Base-by-base conservation (phyloP, 139 green algal species). In the Bryopsis sp. region DNA sequence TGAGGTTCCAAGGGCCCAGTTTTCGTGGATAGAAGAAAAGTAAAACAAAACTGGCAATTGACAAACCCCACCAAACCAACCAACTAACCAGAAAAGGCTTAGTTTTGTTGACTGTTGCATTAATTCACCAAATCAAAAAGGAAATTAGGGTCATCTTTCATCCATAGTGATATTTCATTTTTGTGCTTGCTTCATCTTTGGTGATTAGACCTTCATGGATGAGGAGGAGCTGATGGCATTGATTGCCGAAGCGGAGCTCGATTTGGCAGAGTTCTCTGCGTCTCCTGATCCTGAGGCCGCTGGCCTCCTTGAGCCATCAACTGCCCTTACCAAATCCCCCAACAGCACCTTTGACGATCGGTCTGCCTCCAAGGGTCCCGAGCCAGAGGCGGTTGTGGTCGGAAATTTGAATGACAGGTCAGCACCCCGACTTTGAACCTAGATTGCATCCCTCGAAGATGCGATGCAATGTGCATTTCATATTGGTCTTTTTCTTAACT, bases 351-450 rank as follows among this genome's bases (percentile, higher is more conserved):
- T 31, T 32, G 62, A 69, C 26, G 62, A 11, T 31, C 38, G 39
- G 26, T 69, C 62, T 6, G 54, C 62, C 35, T 58, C 38, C 62
- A 15, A 37, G 33, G 62, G 62, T 11, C 62, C 62, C 19, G 38
- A 69, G 62, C 62, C 62, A 4, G 62, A 69, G 32, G 62, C 62
- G 7, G 5, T 69, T 11, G 62, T 19, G 5, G 39, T 69, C 35
- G 62, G 62, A 50, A 24, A 58, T 11, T 57, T 69, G 36, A 8
- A 5, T 15, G 62, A 57, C 8, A 34, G 43, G 43, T 54, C 15
- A 19, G 43, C 43, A 54, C 15, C 11, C 19, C 19, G 43, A 11
- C 19, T 11, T 54, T 54, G 43, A 54, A 54, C 11, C 43, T 54
- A n/a, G n/a, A n/a, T n/a, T n/a, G n/a, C n/a, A n/a, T n/a, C n/a